These are phyloP conservation scores for Ustilago curta DNA, from an alignment of 1,284 basidiomycete species.

Conservation along the genomic window DNA sequence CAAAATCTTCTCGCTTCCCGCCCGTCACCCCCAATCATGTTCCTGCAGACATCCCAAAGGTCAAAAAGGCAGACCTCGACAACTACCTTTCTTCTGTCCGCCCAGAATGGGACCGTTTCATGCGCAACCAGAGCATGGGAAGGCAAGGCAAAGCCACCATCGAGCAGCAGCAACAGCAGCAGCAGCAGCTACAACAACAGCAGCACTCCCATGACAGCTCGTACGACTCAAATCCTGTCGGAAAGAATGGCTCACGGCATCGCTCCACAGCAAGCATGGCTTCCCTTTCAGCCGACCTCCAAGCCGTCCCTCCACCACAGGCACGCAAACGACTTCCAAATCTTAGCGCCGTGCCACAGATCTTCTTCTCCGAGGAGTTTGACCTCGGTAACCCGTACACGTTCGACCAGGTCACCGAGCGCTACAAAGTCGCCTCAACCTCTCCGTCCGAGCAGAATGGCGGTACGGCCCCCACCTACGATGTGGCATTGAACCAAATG, in stretches of 20 bases:
- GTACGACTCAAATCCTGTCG: constrained; percentile 30
- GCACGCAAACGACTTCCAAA: constrained; percentile 67
- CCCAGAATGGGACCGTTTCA: constrained; percentile 65
- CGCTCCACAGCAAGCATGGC: constrained; percentile 30
- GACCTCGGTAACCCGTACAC: constrained; percentile 86
- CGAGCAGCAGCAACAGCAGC: constrained; percentile 24
- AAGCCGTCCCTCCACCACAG: constrained; percentile 36
- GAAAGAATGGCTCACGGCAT: constrained; percentile 24
- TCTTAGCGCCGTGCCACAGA: constrained; percentile 80
- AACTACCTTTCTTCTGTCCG: constrained; percentile 58
- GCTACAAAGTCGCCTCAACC: constrained; percentile 56
- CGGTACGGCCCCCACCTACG: constrained; percentile 44
- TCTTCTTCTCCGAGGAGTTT: constrained; percentile 82
- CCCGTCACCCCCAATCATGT: constrained; percentile 55
- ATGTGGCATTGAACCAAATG: constrained; percentile 72
- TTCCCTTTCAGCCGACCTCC: constrained; percentile 44
- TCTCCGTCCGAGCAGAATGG: constrained; percentile 22
- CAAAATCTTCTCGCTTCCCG: constrained; percentile 63
- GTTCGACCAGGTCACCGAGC: constrained; percentile 84
- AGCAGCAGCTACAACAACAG: constrained; percentile 20
- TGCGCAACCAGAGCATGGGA: constrained; percentile 60
- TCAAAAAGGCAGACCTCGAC: constrained; percentile 56
- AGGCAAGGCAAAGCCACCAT: constrained; percentile 49
- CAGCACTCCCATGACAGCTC: constrained; percentile 19
- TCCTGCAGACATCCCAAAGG: constrained; percentile 57